Percentiles rank a stretch among this genome's conserved stretches.
Conservation (phyloP, 768 basidiomycete genomes). For the Termitomyces sp. region DNA sequence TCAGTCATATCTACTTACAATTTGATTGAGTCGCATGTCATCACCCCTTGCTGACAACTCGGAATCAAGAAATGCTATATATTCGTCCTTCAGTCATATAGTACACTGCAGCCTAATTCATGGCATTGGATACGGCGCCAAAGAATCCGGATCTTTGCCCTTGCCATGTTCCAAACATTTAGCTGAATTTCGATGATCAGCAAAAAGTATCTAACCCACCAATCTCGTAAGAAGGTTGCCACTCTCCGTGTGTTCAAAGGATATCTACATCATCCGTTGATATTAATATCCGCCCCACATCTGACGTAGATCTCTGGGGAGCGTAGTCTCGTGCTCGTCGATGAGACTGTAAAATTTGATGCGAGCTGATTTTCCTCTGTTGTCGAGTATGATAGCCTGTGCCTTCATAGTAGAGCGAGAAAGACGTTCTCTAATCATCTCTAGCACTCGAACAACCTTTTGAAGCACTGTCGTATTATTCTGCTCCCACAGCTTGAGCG, state of each 20-base stretch:
- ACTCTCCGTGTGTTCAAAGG: background rate
- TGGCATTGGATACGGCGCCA: background rate
- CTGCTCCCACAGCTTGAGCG: conserved; percentile 11
- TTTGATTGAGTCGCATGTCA: background rate
- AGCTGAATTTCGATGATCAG: background rate
- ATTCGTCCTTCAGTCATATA: background rate
- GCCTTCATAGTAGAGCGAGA: conserved; percentile 9
- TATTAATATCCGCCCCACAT: background rate
- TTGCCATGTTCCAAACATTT: background rate
- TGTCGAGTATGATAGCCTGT: conserved; percentile 8
- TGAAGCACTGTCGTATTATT: conserved; percentile 8
- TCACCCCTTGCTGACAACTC: background rate
- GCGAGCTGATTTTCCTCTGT: background rate
- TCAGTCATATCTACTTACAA: background rate
- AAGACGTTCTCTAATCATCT: conserved; percentile 13
- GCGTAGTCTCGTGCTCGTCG: conserved; percentile 7
- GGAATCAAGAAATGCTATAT: background rate
- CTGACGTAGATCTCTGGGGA: conserved; percentile 10
- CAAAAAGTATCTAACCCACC: background rate
- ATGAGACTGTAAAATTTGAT: conserved; percentile 10
- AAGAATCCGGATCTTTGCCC: background rate
- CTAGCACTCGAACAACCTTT: conserved; percentile 12
- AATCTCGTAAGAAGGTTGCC: background rate
- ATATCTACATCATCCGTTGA: background rate
- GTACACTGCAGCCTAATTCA: background rate